These are phyloP conservation scores for Fusarium sp. DNA, from an alignment of 2,329 filamentous ascomycete species.

Conservation along the genomic window DNA sequence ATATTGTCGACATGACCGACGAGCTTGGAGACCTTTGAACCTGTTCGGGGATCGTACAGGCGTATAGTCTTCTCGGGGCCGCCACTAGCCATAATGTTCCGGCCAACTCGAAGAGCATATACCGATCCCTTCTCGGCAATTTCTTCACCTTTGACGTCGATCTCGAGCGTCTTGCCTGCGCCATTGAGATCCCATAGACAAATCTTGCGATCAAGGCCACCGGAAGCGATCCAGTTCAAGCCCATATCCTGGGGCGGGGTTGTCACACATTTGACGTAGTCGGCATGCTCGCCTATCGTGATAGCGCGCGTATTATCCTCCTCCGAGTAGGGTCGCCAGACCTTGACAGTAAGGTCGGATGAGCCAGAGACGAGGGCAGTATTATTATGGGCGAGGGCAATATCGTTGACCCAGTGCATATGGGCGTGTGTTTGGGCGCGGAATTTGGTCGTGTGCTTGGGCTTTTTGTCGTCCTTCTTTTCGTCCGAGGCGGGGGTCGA, in stretches of 20 bases:
- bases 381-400: slow-evolving; percentile 82
- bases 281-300: slow-evolving; percentile 91
- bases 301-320: slow-evolving; percentile 65
- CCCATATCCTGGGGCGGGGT: slow-evolving; percentile 72
- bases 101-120: slow-evolving; percentile 86
- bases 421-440: slow-evolving; percentile 77
- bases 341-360: slow-evolving; percentile 92
- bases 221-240: slow-evolving; percentile 90
- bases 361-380: slow-evolving; percentile 87
- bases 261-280: slow-evolving; percentile 96
- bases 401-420: slow-evolving; percentile 97
- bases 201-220: slow-evolving; percentile 91
- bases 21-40: slow-evolving; percentile 93
- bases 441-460: slow-evolving; percentile 66
- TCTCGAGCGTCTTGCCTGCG: slow-evolving; percentile 85
- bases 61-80: slow-evolving; percentile 94
- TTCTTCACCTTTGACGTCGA: slow-evolving; percentile 87
- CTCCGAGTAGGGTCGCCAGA: slow-evolving; percentile 82
- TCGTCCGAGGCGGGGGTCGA: slow-evolving; percentile 45
- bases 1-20: slow-evolving; percentile 97
- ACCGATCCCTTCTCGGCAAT: slow-evolving; percentile 91
- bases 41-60: slow-evolving; percentile 90
- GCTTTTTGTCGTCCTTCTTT: slow-evolving; percentile 47
- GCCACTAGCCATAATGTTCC: slow-evolving; percentile 87
- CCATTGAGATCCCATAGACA: slow-evolving; percentile 94